Base-by-base conservation (phyloP, 2,329 filamentous ascomycete species). In the Alternaria longipes region DNA sequence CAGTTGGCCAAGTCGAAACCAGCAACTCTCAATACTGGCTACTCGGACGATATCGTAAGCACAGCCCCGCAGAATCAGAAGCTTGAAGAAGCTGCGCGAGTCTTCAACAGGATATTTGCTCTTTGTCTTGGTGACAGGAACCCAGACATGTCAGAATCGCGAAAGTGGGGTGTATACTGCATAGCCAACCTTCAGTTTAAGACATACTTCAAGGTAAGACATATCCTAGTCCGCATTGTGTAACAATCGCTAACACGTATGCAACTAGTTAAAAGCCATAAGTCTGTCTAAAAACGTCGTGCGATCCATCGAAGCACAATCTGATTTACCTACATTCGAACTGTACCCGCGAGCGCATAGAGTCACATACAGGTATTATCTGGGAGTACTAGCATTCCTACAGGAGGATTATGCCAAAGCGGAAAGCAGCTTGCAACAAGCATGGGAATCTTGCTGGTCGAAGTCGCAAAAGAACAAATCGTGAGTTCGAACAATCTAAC, bases 151-250 rank as follows among this genome's bases (percentile, higher is more conserved):
- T 64, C 58, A 24, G 91, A 97, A 72, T 97, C 94, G 8, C 89
- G 95, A 56, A 99, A 98, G 86, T 99, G 95, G 95, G 96, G 93
- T 7, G 91, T 97, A 49, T 99, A 99, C 82, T 94, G 93, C 78
- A 90, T 94, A 67, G 93, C 94, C 74, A 98, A 97, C 75, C 86
- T 99, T 8, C 84, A 97, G 14, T 99, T 99, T 87, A 98, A 98
- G 81, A 98, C 94, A 1, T 97, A 98, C 79, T 99, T 99, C 84
- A 96, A 92, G 81, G 85, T 84, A 78, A 50, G 54, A 40, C 16
- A 16, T 14, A 8, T 12, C 5, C 14, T 5, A 34, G 5, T 14
- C 7, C 22, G 5, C 12, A 8, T 28, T 38, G 42, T 26, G 32
- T 32, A 3, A 14, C 30, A 36, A 16, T 34, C 28, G n/a, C 64